Conservation (phyloP, 1,284 basidiomycete species). For the Ustilago cynodontis region DNA sequence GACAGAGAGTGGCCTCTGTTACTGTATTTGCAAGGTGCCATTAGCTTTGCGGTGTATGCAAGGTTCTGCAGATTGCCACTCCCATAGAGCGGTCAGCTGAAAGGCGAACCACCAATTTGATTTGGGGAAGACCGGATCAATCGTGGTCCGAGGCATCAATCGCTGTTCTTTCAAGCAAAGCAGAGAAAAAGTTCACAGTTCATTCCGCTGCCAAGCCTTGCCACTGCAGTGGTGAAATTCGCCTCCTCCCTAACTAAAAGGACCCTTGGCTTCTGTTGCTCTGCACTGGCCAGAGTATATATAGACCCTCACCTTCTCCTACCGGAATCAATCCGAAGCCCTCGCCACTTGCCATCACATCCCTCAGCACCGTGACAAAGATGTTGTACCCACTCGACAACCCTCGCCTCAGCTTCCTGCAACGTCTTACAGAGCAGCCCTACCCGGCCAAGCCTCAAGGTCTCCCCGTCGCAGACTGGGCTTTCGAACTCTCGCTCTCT, state of each 20-base stretch:
- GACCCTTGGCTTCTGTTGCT: too few species aligned
- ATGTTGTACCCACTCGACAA: constrained; percentile 52
- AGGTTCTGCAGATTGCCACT: background rate
- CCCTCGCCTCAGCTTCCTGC: constrained; percentile 38
- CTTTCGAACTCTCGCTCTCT: constrained; percentile 52
- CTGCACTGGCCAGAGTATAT: too few species aligned
- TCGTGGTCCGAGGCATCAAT: background rate
- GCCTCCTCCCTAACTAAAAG: background rate
- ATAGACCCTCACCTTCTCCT: background rate
- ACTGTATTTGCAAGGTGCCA: background rate
- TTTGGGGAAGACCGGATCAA: background rate
- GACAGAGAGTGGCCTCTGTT: background rate
- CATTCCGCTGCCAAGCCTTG: constrained; percentile 1
- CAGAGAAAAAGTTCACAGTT: background rate
- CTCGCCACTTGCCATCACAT: background rate
- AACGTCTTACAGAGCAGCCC: constrained; percentile 38
- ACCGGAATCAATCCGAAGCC: background rate
- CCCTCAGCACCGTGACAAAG: background rate
- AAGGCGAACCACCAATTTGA: background rate
- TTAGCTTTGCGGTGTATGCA: background rate
- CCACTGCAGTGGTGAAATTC: background rate
- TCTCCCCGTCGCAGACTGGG: constrained; percentile 44
- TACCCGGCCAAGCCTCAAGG: constrained; percentile 55
- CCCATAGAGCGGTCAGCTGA: background rate
- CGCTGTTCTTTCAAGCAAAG: background rate